A percentile compares a stretch with the other conserved stretches of the same genome.
Conservation (phyloP, 495 filamentous ascomycete genomes). For the Xylaria telfairii region DNA sequence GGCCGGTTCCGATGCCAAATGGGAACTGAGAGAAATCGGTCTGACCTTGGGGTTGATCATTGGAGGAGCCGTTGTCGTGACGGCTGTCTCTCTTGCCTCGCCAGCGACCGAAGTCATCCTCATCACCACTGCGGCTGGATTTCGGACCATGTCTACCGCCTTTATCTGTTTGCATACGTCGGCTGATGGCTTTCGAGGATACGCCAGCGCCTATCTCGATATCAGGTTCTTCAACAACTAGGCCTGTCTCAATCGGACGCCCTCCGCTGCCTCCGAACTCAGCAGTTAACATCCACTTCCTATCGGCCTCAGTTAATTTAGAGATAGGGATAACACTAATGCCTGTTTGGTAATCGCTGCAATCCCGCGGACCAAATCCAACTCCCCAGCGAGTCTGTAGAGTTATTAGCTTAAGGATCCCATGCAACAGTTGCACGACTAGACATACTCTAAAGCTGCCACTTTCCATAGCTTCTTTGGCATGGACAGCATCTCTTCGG, state of each 20-base stretch:
- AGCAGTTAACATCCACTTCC: conserved; percentile 95
- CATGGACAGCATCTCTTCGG: conserved; percentile 79
- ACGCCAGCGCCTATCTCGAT: conserved; percentile 98
- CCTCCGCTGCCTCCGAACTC: conserved; percentile 94
- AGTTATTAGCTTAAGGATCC: neutral
- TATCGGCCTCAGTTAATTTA: conserved; percentile 91
- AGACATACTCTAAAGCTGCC: conserved; percentile 77
- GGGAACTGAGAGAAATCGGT: conserved; percentile 62
- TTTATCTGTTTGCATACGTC: conserved; percentile 80
- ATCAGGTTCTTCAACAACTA: conserved; percentile 95
- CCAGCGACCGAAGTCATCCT: conserved; percentile 52
- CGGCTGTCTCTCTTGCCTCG: conserved; percentile 54
- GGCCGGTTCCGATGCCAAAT: conserved; percentile 58
- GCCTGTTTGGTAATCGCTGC: conserved; percentile 91
- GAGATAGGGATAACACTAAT: conserved; percentile 92
- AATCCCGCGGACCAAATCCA: conserved; percentile 95
- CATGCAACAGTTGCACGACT: neutral
- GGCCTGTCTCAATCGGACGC: conserved; percentile 74
- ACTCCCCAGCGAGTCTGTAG: conserved; percentile 92
- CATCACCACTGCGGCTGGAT: conserved; percentile 64
- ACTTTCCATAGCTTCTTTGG: conserved; percentile 91
- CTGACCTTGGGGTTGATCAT: conserved; percentile 45
- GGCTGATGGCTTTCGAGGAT: conserved; percentile 91
- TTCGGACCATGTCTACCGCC: conserved; percentile 76
- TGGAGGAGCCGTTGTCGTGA: conserved; percentile 47